Conservation (phyloP, 2,329 filamentous ascomycete genomes). For the Diaporthe destruens region DNA sequence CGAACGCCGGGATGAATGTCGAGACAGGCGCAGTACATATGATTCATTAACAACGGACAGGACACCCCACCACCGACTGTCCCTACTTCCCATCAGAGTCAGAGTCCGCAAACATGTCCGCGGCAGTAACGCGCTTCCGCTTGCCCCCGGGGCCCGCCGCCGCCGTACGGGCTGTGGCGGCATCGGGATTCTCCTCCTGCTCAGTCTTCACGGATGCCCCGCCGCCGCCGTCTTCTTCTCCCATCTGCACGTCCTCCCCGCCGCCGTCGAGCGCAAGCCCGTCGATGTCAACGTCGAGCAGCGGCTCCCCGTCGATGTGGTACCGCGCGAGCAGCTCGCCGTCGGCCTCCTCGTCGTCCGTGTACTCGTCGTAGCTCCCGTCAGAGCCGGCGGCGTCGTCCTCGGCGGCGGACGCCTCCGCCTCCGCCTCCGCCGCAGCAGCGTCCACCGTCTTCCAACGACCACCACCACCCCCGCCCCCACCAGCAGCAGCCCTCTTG, state of each 20-base stretch:
- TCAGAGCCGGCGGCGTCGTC: slow-evolving; percentile 43
- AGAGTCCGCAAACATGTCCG: slow-evolving; percentile 89
- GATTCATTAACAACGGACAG: not conserved
- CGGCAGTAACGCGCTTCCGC: slow-evolving; percentile 78
- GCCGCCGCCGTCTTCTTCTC: slow-evolving; percentile 9
- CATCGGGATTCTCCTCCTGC: too few relatives aligned
- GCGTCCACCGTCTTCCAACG: slow-evolving; percentile 66
- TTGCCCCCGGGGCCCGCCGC: slow-evolving; percentile 43
- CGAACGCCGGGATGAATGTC: not conserved
- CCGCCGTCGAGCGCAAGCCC: slow-evolving; percentile 55
- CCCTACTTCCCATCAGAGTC: slow-evolving; percentile 53
- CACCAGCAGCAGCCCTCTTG: too few relatives aligned
- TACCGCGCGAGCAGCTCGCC: slow-evolving; percentile 62
- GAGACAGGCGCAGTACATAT: not conserved
- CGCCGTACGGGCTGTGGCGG: too few relatives aligned
- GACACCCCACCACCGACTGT: not conserved
- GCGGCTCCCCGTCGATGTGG: slow-evolving; percentile 57
- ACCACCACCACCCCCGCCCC: slow-evolving; percentile 57
- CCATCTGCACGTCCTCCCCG: slow-evolving; percentile 42
- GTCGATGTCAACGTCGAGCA: slow-evolving; percentile 63
- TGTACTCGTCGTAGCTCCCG: slow-evolving; percentile 50
- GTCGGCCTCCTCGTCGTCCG: slow-evolving; percentile 63
- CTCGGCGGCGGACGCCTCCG: slow-evolving; percentile 38
- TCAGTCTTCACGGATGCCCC: too few relatives aligned
- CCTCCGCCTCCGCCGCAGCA: slow-evolving; percentile 40